Conservation (phyloP, 2,329 filamentous ascomycete species). For the Xylariaceae sp. region DNA sequence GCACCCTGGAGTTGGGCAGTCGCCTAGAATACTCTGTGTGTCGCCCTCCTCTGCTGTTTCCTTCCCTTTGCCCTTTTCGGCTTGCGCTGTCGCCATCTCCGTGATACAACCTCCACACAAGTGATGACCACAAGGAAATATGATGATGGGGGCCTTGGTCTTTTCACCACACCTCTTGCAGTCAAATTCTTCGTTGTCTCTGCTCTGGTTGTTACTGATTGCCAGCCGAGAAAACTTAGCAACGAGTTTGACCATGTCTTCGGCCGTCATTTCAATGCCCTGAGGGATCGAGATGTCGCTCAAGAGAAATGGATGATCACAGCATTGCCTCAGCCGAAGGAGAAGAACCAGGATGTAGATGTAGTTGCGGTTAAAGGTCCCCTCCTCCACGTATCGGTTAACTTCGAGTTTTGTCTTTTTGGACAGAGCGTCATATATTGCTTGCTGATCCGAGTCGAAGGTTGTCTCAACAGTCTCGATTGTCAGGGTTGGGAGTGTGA, state of each 20-base stretch:
- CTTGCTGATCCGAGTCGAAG: conserved; percentile 63
- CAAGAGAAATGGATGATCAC: conserved; percentile 73
- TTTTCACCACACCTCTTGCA: conserved; percentile 24
- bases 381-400: conserved; percentile 25
- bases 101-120: conserved; percentile 29
- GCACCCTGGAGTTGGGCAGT: conserved; percentile 17
- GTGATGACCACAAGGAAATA: conserved; percentile 30
- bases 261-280: conserved; percentile 20
- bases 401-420: conserved; percentile 21
- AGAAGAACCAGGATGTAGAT: conserved; percentile 76
- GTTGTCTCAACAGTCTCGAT: conserved; percentile 57
- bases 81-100: conserved; percentile 14
- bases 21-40: not conserved
- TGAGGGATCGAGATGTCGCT: conserved; percentile 36
- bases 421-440: conserved; percentile 59
- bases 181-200: conserved; percentile 13
- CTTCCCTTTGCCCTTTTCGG: too few species aligned
- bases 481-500: conserved; percentile 63
- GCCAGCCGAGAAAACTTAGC: conserved; percentile 13
- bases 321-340: conserved; percentile 74
- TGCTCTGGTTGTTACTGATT: conserved; percentile 18
- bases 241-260: conserved; percentile 28
- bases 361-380: conserved; percentile 63
- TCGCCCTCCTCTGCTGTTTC: conserved; percentile 6
- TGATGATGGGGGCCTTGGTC: conserved; percentile 24